Percentiles rank a stretch among this genome's conserved stretches.
These are phyloP conservation scores for Solidago caesia DNA, from an alignment of 129 eudicot genomes.

Conservation along the genomic window DNA sequence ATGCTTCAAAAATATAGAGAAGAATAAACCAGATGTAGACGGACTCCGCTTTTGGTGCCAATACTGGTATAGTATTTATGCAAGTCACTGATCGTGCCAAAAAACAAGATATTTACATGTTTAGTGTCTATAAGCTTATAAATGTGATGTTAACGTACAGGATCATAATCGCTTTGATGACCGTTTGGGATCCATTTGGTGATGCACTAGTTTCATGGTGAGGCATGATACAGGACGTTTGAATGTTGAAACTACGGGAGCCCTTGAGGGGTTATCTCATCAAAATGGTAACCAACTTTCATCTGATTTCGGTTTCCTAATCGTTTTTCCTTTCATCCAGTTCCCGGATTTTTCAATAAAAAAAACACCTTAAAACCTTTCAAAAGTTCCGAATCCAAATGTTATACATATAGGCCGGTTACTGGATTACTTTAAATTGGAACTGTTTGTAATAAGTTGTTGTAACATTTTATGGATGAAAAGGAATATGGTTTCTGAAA, in stretches of 20 bases:
- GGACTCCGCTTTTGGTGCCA: constrained; percentile 96
- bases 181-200: constrained; percentile 83
- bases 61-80: constrained; percentile 52
- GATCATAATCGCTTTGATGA: constrained; percentile 79
- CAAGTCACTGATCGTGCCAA: background rate
- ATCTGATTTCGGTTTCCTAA: background rate
- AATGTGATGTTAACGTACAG: constrained; percentile 37
- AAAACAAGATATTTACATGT: background rate
- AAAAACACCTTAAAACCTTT: background rate
- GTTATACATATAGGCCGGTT: no score
- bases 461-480: background rate
- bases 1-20: constrained; percentile 82
- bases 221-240: background rate
- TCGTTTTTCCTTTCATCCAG: background rate
- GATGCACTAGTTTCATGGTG: constrained; percentile 80
- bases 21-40: constrained; percentile 80
- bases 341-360: background rate
- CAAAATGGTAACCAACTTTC: background rate
- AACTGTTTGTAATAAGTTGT: no score
- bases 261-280: background rate
- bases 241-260: no score
- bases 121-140: background rate
- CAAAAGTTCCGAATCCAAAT: background rate
- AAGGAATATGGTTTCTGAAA: background rate
- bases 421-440: no score